Evolutionary conservation across 805 yeast genomes (phyloP), one percentile per base, ranked within the genome.

Genomic region (Hanseniaspora valbyensis): DNA sequence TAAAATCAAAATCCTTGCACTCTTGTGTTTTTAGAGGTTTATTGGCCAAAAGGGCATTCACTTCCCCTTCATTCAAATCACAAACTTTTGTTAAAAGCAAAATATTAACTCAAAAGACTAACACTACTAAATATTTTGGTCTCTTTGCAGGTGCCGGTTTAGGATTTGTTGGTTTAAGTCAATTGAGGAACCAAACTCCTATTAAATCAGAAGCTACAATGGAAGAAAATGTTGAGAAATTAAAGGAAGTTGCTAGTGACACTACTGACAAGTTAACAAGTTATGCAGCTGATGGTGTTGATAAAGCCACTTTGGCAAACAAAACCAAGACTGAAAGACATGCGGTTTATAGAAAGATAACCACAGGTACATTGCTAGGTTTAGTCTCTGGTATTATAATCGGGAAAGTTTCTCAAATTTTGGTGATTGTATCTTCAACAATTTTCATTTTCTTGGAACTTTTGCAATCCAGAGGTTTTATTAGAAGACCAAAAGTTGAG

Each of bases 261-360:
- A 37, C 41, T 4, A 37, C 16, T 12, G 26, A 21, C 4, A 21
- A 21, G 13, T 13, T 37, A 22, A 22, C 4, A 3, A 22, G 12
- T 4, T 37, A 37, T 22, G 28, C 16, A 4, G 14, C 28, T 16
- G 38, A 34, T 7, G 22, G 38, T 7, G 13, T 18, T 37, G 41
- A 37, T 22, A 22, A 19, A 4, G 41, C 8, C 13, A 37, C 41
- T 21, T 3, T 12, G 26, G 28, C 26, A 4, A 22, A n/a, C 28
- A 37, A 37, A 14, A 21, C 26, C 13, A 37, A 37, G 41, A 5
- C 26, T 22, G n/a, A 21, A 21, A 49, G 52, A 42, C 44, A 42
- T 36, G 19, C 24, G 22, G n/a, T 49, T 8, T 49, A 49, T 22
- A 49, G 52, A 30, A 41, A 49, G 33, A 26, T 49, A 21, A 44